phyloP scores from a whole-genome alignment of 2,329 filamentous ascomycete species.

The Cyphellophora attinorum region DNA sequence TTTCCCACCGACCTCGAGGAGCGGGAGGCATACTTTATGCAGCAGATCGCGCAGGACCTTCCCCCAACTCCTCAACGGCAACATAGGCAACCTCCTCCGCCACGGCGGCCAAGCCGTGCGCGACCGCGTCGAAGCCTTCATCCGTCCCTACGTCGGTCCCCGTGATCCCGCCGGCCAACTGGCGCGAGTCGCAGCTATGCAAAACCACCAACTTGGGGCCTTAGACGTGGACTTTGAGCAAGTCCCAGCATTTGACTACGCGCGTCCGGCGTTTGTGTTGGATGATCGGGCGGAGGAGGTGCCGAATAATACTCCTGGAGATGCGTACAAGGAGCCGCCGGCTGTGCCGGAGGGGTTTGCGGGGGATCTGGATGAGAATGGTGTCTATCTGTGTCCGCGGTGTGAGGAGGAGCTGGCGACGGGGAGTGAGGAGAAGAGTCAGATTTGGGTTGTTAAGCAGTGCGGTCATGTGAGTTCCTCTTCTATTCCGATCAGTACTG shows the following conservation, averaged over 20 bases:
- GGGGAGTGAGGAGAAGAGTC: slow-evolving; percentile 59
- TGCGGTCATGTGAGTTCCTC: slow-evolving; percentile 74
- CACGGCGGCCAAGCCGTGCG: too few species aligned
- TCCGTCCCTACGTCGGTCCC: too few species aligned
- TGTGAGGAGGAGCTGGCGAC: slow-evolving; percentile 77
- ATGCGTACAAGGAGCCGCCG: slow-evolving; percentile 52
- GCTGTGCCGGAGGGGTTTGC: slow-evolving; percentile 69
- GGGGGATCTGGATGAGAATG: slow-evolving; percentile 60
- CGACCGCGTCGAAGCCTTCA: too few species aligned
- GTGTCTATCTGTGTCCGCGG: slow-evolving; percentile 71
- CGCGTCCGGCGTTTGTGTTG: slow-evolving; percentile 31
- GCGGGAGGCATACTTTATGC: slow-evolving; percentile 93
- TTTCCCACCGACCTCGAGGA: slow-evolving; percentile 87
- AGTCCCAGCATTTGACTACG: slow-evolving; percentile 30
- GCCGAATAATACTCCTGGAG: slow-evolving; percentile 16
- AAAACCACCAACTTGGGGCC: slow-evolving; percentile 18
- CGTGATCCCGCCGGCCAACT: too few species aligned
- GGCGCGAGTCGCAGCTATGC: too few species aligned
- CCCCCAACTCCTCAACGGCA: too few species aligned
- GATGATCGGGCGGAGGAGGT: slow-evolving; percentile 14
- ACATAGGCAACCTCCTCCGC: too few species aligned
- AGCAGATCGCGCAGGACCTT: slow-evolving; percentile 82
- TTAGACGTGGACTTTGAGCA: slow-evolving; percentile 8
- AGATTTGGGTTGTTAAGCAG: slow-evolving; percentile 83
- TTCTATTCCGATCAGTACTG: too few species aligned